Percentiles rank a stretch among this genome's conserved stretches.
Evolutionary conservation across 495 filamentous ascomycete genomes (phyloP).

Genomic region (Aspergillus affinis): DNA sequence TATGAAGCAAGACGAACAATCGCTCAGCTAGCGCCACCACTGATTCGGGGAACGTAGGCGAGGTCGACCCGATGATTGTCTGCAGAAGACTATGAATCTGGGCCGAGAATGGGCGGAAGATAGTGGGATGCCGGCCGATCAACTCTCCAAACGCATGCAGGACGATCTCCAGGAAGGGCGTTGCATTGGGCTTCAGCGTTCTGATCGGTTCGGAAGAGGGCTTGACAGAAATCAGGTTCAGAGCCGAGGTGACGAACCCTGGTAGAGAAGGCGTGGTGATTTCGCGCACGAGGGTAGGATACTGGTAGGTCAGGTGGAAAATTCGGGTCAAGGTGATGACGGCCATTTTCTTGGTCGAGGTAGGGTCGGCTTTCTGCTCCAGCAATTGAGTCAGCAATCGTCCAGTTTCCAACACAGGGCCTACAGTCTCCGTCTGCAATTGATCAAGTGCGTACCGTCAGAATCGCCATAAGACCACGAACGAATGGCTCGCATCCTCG

Average conservation of each 20-base stretch:
- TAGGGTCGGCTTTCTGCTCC: slow-evolving; percentile 67
- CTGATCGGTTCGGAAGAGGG: slow-evolving; percentile 39
- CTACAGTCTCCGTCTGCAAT: slow-evolving; percentile 5
- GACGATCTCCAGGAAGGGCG: slow-evolving; percentile 59
- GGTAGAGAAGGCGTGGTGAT: slow-evolving; percentile 82
- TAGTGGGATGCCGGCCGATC: slow-evolving; percentile 73
- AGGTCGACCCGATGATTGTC: slow-evolving; percentile 38
- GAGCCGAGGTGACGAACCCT: slow-evolving; percentile 66
- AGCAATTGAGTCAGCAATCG: slow-evolving; percentile 10
- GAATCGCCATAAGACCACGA: slow-evolving; percentile 63
- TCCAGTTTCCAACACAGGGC: background rate
- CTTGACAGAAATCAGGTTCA: slow-evolving; percentile 61
- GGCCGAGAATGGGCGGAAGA: slow-evolving; percentile 68
- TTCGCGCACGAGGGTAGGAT: slow-evolving; percentile 80
- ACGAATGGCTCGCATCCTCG: slow-evolving; percentile 70
- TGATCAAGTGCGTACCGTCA: slow-evolving; percentile 54
- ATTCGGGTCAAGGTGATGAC: slow-evolving; percentile 77
- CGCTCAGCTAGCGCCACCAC: slow-evolving; percentile 55
- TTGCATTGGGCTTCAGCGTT: slow-evolving; percentile 37
- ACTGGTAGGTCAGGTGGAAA: slow-evolving; percentile 75
- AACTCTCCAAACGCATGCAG: slow-evolving; percentile 64
- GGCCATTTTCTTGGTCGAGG: slow-evolving; percentile 68
- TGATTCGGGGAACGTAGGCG: slow-evolving; percentile 40
- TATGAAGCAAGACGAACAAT: slow-evolving; percentile 66
- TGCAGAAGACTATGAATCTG: slow-evolving; percentile 63